Conservation (phyloP, 208 protist species). For the Phytomonas sp. region DNA sequence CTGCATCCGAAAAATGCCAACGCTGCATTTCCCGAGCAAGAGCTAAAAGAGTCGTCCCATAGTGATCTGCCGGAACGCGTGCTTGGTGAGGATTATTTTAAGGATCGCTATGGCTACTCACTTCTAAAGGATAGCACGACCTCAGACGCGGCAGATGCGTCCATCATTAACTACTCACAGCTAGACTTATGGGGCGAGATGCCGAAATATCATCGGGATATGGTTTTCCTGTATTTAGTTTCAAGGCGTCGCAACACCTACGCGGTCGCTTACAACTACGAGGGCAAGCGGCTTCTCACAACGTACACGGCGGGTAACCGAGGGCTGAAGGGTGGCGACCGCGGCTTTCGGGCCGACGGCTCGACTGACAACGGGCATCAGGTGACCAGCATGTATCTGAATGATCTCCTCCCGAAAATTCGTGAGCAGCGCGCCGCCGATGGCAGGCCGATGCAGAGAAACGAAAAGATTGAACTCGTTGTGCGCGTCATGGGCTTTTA, state of each 20-base stretch:
- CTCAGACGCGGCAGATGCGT: conserved; percentile 15
- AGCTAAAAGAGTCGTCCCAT: neutral
- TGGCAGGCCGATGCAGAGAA: conserved; percentile 37
- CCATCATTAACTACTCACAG: conserved; percentile 50
- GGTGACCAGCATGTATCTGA: conserved; percentile 83
- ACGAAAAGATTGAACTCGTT: conserved; percentile 84
- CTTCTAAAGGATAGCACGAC: conserved; percentile 31
- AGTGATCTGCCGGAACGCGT: conserved; percentile 47
- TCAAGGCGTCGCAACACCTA: conserved; percentile 83
- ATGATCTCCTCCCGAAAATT: conserved; percentile 71
- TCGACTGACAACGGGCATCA: conserved; percentile 84
- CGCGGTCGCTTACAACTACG: conserved; percentile 83
- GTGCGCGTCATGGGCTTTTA: conserved; percentile 89
- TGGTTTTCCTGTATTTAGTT: conserved; percentile 82
- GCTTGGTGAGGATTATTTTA: conserved; percentile 71
- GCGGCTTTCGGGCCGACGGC: conserved; percentile 77
- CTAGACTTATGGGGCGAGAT: conserved; percentile 85
- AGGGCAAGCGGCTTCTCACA: conserved; percentile 60
- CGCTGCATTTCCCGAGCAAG: neutral
- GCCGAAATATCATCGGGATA: conserved; percentile 81
- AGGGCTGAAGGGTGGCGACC: conserved; percentile 79
- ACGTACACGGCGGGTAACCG: conserved; percentile 84
- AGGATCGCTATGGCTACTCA: conserved; percentile 74
- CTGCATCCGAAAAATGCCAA: conserved; percentile 1
- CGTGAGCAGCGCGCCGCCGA: conserved; percentile 46